Evolutionary conservation across 352 stramenopile species (phyloP), one percentile per base, ranked within the genome.

Genomic region (Pythium rhizo-oryzae): DNA sequence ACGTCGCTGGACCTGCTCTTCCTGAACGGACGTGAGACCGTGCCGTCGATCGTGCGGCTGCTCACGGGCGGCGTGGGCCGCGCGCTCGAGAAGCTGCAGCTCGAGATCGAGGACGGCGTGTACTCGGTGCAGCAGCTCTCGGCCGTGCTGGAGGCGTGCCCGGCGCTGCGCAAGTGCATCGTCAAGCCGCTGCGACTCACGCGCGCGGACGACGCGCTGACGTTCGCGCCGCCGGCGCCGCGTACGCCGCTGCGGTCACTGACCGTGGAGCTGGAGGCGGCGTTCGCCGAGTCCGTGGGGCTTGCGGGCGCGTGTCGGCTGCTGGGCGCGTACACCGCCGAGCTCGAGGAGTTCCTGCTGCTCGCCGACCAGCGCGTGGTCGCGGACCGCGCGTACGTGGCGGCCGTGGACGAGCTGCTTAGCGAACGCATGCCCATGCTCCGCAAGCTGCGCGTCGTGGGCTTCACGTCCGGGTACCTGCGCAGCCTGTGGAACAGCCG

Each of bases 391-490:
- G 19, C 24, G 4, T 25, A 21, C 11, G 8, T 37, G 15, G 21
- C 50, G 24, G 8, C 19, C 25, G 24, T 57, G 12, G 12, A 57
- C 28, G 50, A 39, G 50, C 25, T 57, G 9, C 39, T 57, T 16
- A 2, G 18, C 12, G 2, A 37, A 25, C 50, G 16, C 9, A 39
- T 57, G 24, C 28, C 50, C 11, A 2, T 9, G 28, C 13, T 57
- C 24, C 9, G 39, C 21, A 57, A 57, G 28, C 11, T 57, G 50
- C 50, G 50, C 6, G n/a, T 57, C 50, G 25, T 43, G 5, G 50
- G 50, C 24, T 57, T 57, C 19, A 41, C 24, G 9, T 57, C 50
- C 19, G 50, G 50, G 12, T 57, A 43, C 50, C 30, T 57, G 50
- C 50, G 50, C 24, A 57, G 50, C 25, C 50, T 57, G 24, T 57